Conservation (phyloP, 495 filamentous ascomycete genomes). For the Copromyces sp. region DNA sequence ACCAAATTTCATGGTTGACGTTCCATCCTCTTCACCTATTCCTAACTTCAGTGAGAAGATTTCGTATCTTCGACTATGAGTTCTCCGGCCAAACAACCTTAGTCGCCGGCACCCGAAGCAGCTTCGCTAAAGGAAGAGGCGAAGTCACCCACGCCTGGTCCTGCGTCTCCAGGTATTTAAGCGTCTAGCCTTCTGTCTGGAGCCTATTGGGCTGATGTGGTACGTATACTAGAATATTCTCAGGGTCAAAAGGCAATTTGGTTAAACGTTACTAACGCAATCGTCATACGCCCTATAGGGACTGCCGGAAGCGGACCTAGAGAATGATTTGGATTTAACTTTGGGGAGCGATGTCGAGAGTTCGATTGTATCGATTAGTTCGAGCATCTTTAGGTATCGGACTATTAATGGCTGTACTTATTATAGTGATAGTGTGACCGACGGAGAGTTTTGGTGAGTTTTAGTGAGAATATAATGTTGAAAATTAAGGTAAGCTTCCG, state of each 20-base stretch:
- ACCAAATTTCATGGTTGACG: no score
- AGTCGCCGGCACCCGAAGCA: neutral
- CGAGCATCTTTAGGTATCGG: constrained; percentile 36
- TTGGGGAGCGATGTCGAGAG: constrained; percentile 20
- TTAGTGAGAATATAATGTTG: neutral
- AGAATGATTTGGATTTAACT: constrained; percentile 28
- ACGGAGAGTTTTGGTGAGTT: constrained; percentile 17
- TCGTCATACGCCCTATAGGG: neutral
- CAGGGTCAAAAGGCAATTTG: neutral
- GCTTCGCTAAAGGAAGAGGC: neutral
- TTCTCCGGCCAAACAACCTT: neutral
- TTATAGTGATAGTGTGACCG: constrained; percentile 24
- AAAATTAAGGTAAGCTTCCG: neutral
- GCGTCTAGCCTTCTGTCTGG: neutral
- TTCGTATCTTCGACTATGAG: neutral
- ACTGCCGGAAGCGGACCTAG: neutral
- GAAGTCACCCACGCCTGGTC: neutral
- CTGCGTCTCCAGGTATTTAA: neutral
- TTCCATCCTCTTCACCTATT: neutral
- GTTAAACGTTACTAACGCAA: neutral
- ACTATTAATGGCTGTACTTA: constrained; percentile 29
- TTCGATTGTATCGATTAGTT: constrained; percentile 12
- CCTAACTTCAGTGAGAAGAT: neutral
- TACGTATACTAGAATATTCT: neutral
- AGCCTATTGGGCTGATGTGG: constrained; percentile 5